Conservation (phyloP, 225 moss, liverwort and hornwort genomes). For the Marchantia paleacea region DNA sequence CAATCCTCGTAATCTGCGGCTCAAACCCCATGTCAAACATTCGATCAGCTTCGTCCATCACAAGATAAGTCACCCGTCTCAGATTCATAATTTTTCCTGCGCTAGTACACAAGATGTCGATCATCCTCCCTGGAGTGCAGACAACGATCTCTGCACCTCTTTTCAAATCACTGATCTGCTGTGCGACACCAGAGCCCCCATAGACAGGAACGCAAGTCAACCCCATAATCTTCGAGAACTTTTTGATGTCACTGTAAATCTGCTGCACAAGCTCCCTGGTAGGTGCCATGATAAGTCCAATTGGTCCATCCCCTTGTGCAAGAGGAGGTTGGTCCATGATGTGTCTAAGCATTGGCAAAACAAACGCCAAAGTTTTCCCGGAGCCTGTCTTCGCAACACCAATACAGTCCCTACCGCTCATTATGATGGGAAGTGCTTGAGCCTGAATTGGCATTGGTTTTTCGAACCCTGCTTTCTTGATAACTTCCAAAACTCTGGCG, state of each 20-base stretch:
- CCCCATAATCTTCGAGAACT: constrained; percentile 81
- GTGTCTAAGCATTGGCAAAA: constrained; percentile 93
- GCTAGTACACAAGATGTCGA: constrained; percentile 96
- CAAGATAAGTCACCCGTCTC: constrained; percentile 93
- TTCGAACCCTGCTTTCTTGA: constrained; percentile 83
- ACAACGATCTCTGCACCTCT: constrained; percentile 97
- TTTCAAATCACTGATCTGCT: constrained; percentile 95
- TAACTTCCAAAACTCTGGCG: constrained; percentile 84
- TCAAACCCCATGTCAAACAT: constrained; percentile 99
- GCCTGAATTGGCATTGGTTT: constrained; percentile 97
- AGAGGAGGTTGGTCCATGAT: constrained; percentile 95
- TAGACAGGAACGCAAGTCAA: constrained; percentile 94
- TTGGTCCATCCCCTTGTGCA: constrained; percentile 91
- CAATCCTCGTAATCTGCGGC: constrained; percentile 96
- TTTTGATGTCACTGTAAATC: constrained; percentile 86
- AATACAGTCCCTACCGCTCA: constrained; percentile 98
- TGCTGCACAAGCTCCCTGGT: constrained; percentile 98
- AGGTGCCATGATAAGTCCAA: constrained; percentile 97
- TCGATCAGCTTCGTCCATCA: constrained; percentile 99
- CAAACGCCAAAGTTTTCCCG: constrained; percentile 94
- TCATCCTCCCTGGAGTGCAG: constrained; percentile 98
- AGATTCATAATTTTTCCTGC: constrained; percentile 94
- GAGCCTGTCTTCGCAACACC: constrained; percentile 99
- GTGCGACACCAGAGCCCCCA: constrained; percentile 94
- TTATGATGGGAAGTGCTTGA: constrained; percentile 90